Base-by-base conservation (phyloP, 495 filamentous ascomycete genomes). In the Aspergillus steynii region DNA sequence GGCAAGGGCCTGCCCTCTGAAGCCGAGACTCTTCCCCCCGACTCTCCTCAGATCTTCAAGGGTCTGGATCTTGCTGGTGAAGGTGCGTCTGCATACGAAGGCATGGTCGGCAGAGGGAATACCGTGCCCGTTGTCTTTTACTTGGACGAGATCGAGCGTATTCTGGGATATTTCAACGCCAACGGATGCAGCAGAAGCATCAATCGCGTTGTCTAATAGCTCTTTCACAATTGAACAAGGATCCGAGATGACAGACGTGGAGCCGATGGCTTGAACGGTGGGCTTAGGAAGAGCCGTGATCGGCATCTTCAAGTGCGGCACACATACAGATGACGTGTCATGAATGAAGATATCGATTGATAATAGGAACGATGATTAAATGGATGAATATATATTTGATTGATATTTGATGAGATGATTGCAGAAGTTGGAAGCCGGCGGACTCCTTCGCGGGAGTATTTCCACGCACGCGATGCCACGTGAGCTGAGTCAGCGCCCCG, bases 51-150 rank as follows among this genome's bases (percentile, higher is more conserved):
- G 78, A 55, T 98, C 93, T 0, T 87, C 82, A 45, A 91, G 80
- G 26, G 80, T 82, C 26, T 78, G 81, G 65, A 97, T 87, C 72
- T 99, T 99, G 80, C 92, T 97, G 0, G 95, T 97, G 65, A 86
- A 89, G 47, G 89, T 82, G 31, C 85, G 85, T 62, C 80, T 84
- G 59, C 89, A 91, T 4, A 96, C 79, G 47, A 83, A 59, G 9
- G 83, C 77, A 55, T 89, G 86, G 69, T 97, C 93, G 5, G 83
- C 84, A 2, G 82, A 77, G 9, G 82, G 70, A 61, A 99, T 96
- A 1, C 95, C 95, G 61, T 85, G 74, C 27, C 95, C 95, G 74
- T 96, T 96, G 72, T 99, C 95, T 60, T 90, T 88, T 57, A 97
- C 87, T 63, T 94, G 90, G 51, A 99, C 88, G n/a, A 84, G 78